Evolutionary conservation across 306 rosid genomes (phyloP), one percentile per base, ranked within the genome.

Genomic region (Cicer bijugum): DNA sequence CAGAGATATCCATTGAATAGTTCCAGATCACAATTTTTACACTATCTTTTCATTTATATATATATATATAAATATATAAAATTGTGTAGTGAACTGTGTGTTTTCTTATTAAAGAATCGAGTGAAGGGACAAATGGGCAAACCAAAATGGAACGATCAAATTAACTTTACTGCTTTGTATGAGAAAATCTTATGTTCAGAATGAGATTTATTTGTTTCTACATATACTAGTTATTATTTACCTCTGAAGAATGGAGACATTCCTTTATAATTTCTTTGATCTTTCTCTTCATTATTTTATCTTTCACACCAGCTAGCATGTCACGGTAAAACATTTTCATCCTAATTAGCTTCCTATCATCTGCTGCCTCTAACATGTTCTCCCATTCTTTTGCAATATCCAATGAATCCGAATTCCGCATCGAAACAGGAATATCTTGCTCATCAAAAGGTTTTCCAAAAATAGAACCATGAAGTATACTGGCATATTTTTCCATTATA

Each of bases 341-440:
- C 83, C 92, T 76, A 40, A 71, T 7, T 9, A 93, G 96, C 83
- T 67, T 80, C 35, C 79, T 37, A 9, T 58, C 86, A 81, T 89
- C 97, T 40, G 96, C 89, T 3, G 76, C 84, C 83, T 89, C 97
- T 56, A 93, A 72, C 96, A 93, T 86, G 69, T 63, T 80, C 71
- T 91, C 93, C 98, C 98, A 93, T 86, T 89, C 98, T 82, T 75
- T 89, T 57, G 84, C 90, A 73, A 89, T 79, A 83, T 93, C 82
- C 48, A 88, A 78, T 40, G 78, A 68, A 75, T 89, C 89, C 0
- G 82, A 73, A 70, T 77, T 71, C 80, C 3, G 75, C 82, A 93
- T 82, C 3, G 96, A 86, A 63, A 11, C 73, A 7, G 93, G 96
- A 64, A 93, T 89, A 51, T 91, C 93, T 67, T 78, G 82, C 78